Conservation (phyloP, 2,329 filamentous ascomycete species). For the Acrocalymma vagum region DNA sequence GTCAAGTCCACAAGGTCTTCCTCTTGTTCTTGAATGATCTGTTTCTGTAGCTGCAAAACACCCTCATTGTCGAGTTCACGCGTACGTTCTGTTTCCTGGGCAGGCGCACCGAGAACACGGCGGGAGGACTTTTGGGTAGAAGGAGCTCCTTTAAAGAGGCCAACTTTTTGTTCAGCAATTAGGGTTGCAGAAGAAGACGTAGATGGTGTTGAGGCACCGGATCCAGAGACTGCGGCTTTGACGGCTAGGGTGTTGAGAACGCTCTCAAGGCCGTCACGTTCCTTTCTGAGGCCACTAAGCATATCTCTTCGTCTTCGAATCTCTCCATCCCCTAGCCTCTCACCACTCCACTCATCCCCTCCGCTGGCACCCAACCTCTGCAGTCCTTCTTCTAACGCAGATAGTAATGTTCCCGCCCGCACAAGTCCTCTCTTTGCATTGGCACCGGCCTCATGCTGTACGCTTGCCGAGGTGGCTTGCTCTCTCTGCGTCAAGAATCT, state of each 20-base stretch:
- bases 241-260: constrained; percentile 71
- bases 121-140: constrained; percentile 53
- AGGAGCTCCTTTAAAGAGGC: constrained; percentile 40
- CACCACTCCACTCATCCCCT: constrained; percentile 51
- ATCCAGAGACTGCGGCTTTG: constrained; percentile 54
- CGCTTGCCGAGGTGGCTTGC: constrained; percentile 64
- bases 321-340: constrained; percentile 75
- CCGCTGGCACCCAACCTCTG: constrained; percentile 43
- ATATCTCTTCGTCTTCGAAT: constrained; percentile 75
- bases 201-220: constrained; percentile 26
- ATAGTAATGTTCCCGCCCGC: constrained; percentile 71
- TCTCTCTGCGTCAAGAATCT: constrained; percentile 74
- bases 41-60: constrained; percentile 75
- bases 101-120: constrained; percentile 75
- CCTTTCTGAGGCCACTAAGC: constrained; percentile 73
- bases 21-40: constrained; percentile 80
- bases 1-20: constrained; percentile 73
- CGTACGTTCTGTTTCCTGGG: constrained; percentile 79
- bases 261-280: constrained; percentile 78
- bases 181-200: constrained; percentile 44
- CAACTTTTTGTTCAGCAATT: constrained; percentile 44
- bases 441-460: constrained; percentile 73
- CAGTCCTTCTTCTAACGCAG: constrained; percentile 72
- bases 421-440: constrained; percentile 79
- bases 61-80: constrained; percentile 79